Percentiles rank a stretch among this genome's conserved stretches.
Conservation (phyloP, 2,329 filamentous ascomycete species). For the Epichloe uncinata region DNA sequence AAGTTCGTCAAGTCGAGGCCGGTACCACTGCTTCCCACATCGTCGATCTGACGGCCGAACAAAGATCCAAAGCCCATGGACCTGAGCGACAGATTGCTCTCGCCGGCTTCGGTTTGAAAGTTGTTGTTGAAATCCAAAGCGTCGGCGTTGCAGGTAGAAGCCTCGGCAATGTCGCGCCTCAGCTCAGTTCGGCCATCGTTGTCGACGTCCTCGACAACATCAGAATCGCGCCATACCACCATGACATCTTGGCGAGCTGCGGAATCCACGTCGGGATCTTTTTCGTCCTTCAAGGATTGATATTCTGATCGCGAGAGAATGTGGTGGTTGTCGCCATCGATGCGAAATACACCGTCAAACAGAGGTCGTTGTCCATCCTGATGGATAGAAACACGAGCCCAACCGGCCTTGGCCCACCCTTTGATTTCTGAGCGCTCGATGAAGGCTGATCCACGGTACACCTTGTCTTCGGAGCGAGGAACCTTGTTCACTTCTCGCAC, state of each 20-base stretch:
- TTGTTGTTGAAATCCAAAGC: conserved; percentile 66
- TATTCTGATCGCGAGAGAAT: conserved; percentile 67
- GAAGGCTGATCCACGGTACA: conserved; percentile 73
- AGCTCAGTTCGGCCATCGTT: conserved; percentile 42
- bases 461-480: conserved; percentile 59
- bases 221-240: conserved; percentile 86
- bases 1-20: conserved; percentile 62
- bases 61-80: conserved; percentile 50
- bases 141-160: conserved; percentile 56
- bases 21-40: conserved; percentile 52
- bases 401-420: conserved; percentile 71
- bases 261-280: conserved; percentile 54
- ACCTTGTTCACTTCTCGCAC: conserved; percentile 55
- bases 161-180: conserved; percentile 39
- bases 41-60: conserved; percentile 63
- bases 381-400: conserved; percentile 69
- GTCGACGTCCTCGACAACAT: conserved; percentile 38
- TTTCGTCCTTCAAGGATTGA: conserved; percentile 51
- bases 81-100: conserved; percentile 38
- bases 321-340: conserved; percentile 75
- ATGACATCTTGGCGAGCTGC: conserved; percentile 56
- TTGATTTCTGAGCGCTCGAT: conserved; percentile 43
- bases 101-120: conserved; percentile 48
- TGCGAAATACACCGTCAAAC: conserved; percentile 80
- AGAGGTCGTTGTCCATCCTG: conserved; percentile 65